Percentiles rank a stretch among this genome's conserved stretches.
These are phyloP conservation scores for Oryza meyeriana DNA, from an alignment of 176 grass and related monocot species.

Conservation along the genomic window DNA sequence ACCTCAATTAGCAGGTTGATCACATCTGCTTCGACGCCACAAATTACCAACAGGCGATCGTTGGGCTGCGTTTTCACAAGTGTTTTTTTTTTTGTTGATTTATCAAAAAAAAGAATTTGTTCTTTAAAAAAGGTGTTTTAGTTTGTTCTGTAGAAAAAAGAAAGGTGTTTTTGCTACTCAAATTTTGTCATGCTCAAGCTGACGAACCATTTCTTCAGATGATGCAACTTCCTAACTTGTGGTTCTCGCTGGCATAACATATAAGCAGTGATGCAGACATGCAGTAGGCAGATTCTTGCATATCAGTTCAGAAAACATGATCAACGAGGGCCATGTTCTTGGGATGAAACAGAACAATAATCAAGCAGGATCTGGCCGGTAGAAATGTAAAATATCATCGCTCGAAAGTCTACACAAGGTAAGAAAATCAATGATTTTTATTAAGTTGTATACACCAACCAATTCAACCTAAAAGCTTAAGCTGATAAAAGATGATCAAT, in stretches of 20 bases:
- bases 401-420: not conserved
- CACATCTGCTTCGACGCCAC: not conserved
- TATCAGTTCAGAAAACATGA: not conserved
- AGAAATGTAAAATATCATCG: not conserved
- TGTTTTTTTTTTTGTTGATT: not conserved
- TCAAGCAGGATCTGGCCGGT: not conserved
- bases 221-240: not conserved
- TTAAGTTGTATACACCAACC: too few species aligned
- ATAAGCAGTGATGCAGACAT: not conserved
- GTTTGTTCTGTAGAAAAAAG: too few species aligned
- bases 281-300: not conserved
- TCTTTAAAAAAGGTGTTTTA: too few species aligned
- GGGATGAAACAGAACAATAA: not conserved
- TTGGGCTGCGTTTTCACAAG: not conserved
- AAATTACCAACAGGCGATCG: not conserved
- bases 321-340: not conserved
- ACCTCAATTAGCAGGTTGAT: not conserved
- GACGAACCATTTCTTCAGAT: not conserved
- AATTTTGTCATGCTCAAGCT: not conserved
- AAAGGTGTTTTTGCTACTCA: not conserved
- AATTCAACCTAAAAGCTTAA: too few species aligned
- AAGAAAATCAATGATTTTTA: not conserved
- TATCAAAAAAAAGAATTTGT: too few species aligned
- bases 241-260: not conserved
- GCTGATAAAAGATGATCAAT: not conserved